Evolutionary conservation across 75 land plant genomes (phyloP).

Genomic region (Ceratopteris richardii): DNA sequence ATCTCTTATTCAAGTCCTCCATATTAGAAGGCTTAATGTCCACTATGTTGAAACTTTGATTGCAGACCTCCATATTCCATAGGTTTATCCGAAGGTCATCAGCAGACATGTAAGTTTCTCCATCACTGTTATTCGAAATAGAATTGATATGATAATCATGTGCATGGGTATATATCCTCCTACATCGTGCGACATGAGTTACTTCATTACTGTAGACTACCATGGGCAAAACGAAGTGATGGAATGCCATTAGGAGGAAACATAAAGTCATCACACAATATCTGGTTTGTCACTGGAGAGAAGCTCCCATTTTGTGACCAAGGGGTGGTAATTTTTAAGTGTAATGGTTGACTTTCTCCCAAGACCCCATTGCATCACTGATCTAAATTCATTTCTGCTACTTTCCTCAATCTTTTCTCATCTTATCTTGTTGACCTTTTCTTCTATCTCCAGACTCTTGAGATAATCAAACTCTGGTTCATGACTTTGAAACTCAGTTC

Average conservation of each 20-base stretch:
- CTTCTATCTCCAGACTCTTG: conserved; percentile 98
- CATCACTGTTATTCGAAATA: conserved; percentile 89
- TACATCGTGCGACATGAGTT: conserved; percentile 63
- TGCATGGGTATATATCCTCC: conserved; percentile 86
- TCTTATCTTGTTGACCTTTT: conserved; percentile 93
- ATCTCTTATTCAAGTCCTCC: conserved; percentile 94
- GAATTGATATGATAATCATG: conserved; percentile 96
- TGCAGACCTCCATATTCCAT: conserved; percentile 87
- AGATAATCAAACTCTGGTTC: conserved; percentile 87
- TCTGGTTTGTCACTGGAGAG: conserved; percentile 12
- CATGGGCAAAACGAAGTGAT: conserved; percentile 76
- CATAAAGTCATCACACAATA: conserved; percentile 40
- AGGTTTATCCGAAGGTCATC: conserved; percentile 88
- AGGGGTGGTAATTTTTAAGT: conserved; percentile 11
- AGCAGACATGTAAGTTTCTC: conserved; percentile 92
- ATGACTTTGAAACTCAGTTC: conserved; percentile 41
- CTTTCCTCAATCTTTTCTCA: conserved; percentile 83
- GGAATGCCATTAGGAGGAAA: conserved; percentile 76
- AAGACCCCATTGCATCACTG: conserved; percentile 43
- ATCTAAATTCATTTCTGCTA: conserved; percentile 54
- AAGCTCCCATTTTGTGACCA: conserved; percentile 49
- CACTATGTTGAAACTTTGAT: conserved; percentile 89
- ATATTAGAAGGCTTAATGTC: conserved; percentile 90
- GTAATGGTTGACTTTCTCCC: conserved; percentile 29
- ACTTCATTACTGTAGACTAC: conserved; percentile 75